A percentile compares a stretch with the other conserved stretches of the same genome.
Evolutionary conservation across 495 filamentous ascomycete genomes (phyloP).

Genomic region (Neurospora sp.): DNA sequence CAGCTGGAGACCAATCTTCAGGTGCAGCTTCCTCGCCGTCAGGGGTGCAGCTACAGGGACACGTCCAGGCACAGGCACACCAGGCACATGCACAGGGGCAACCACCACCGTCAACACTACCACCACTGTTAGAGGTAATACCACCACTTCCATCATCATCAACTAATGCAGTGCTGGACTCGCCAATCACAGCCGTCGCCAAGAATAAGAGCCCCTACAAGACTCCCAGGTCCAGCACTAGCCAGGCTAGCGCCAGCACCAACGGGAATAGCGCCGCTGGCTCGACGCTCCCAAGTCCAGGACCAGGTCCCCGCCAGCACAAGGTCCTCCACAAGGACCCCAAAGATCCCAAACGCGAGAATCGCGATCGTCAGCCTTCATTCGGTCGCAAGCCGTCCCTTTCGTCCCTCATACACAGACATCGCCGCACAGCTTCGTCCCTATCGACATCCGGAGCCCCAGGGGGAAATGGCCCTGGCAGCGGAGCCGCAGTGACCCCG

Average conservation of each 20-base stretch:
- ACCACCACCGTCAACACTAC: neutral
- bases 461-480: neutral
- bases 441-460: slow-evolving; percentile 14
- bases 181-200: neutral
- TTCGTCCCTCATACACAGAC: slow-evolving; percentile 23
- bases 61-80: slow-evolving; percentile 1
- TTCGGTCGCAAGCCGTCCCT: slow-evolving; percentile 35
- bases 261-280: neutral
- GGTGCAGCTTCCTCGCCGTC: neutral
- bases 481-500: neutral
- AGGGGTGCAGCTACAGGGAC: neutral
- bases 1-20: neutral
- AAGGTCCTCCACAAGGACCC: slow-evolving; percentile 32
- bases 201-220: neutral
- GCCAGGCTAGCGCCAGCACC: neutral
- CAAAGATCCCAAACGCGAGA: neutral
- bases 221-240: neutral
- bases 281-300: neutral
- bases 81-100: slow-evolving; percentile 7
- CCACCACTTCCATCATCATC: neutral
- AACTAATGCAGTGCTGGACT: neutral
- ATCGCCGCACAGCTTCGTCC: slow-evolving; percentile 28
- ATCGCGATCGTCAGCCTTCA: slow-evolving; percentile 35
- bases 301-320: slow-evolving; percentile 12
- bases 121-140: neutral